Evolutionary conservation across 1,284 basidiomycete species (phyloP).

Genomic region (Malassezia equina): DNA sequence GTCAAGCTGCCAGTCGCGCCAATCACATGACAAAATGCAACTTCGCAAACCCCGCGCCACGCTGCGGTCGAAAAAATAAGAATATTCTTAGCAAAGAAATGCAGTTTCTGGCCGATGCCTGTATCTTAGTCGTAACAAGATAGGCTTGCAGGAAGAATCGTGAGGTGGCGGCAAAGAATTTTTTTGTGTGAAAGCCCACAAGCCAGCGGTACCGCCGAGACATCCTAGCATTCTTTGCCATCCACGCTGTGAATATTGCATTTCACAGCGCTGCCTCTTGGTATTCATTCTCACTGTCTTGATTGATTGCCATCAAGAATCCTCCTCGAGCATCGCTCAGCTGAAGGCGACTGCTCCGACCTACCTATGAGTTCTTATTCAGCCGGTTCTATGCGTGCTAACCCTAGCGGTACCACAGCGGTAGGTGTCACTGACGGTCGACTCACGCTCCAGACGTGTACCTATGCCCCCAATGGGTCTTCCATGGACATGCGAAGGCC

Average conservation of each 20-base stretch:
- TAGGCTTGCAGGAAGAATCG: background rate
- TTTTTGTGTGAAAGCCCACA: background rate
- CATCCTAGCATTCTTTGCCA: background rate
- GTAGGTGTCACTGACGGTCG: background rate
- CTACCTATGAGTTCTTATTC: conserved; percentile 15
- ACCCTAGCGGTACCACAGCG: conserved; percentile 10
- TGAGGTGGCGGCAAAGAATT: background rate
- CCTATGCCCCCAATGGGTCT: conserved; percentile 1
- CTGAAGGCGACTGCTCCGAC: conserved; percentile 14
- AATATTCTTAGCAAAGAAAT: conserved; percentile 6
- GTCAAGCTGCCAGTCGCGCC: background rate
- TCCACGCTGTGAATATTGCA: background rate
- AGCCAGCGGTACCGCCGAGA: background rate
- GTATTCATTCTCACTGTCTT: background rate
- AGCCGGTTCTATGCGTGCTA: conserved; percentile 6
- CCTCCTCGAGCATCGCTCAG: conserved; percentile 8
- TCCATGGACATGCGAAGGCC: background rate
- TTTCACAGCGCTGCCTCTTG: background rate
- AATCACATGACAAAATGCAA: conserved; percentile 1
- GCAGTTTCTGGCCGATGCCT: background rate
- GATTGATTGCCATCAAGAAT: background rate
- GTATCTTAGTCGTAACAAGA: background rate
- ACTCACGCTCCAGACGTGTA: conserved; percentile 7
- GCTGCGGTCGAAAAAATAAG: conserved; percentile 2
- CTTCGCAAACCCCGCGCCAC: background rate